Base-by-base conservation (phyloP, 441 rosid species). In the Capsella rubella region DNA sequence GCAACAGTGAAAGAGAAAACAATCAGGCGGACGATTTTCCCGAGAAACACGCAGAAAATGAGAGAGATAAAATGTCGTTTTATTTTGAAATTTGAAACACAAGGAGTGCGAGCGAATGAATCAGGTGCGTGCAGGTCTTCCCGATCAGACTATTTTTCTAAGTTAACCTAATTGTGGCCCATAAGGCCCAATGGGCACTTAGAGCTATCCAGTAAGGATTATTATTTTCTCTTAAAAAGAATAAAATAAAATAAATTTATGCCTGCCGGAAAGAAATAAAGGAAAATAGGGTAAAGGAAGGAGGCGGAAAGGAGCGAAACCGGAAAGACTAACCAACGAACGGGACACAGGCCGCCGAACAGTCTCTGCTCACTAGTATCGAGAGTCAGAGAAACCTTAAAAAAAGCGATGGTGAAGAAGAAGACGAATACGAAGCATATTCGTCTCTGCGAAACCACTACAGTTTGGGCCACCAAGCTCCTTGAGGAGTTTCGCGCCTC, bases 381-480 rank as follows among this genome's bases (percentile, higher is more conserved):
- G 18, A 62, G 55, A 52, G 39, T 15, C 14, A 55, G 15, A 65
- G 1, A 67, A 67, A 67, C 55, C 67, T 53, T 32, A 51, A 34
- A 50, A 51, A 8, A 31, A 18, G 8, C 63, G 29, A 61, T 68
- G 78, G 78, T 39, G 32, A 75, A 68, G 40, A 64, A 45, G 67
- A 65, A 50, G 27, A 18, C 8, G 53, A 8, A 25, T 51, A 5
- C 35, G 60, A 49, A 56, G 50, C 15, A 56, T 31, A 32, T 7
- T 53, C 1, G 16, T 40, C 11, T 68, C 42, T 27, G 74, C 29
- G 64, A 46, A 53, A 31, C 74, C 25, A 63, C 79, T 75, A 10
- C 12, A 52, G 63, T 39, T 39, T 75, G 79, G 79, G 79, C 74
- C 8, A 61, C 58, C 3, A 69, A 69, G 74, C 40, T 75, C 74